Evolutionary conservation across 2,329 filamentous ascomycete genomes (phyloP), one percentile per base, ranked within the genome.

Genomic region (Chaetothyriales sp.): DNA sequence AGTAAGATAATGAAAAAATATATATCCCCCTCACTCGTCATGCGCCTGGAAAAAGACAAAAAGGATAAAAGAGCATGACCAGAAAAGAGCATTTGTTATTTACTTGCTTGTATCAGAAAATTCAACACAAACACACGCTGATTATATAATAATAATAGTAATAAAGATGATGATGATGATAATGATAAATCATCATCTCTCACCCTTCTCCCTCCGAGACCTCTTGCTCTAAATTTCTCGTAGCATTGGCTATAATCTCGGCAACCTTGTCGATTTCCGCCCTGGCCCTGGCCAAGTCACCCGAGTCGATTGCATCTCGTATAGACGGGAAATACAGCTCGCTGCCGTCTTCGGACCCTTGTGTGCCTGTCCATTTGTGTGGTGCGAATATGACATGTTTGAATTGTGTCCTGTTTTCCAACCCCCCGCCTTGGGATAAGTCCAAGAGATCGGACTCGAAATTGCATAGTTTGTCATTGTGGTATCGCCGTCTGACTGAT

Each of bases 311-410:
- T 7, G 83, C 81, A 61, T 95, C 89, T 51, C 86, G 76, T 51
- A 95, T 84, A n/a, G 82, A 83, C 0, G 90, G 90, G 68, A 93
- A 93, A 55, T 78, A 78, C 0, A 77, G 77, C 51, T 77, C 76
- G 28, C 83, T 77, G 10, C 12, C 15, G 5, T 6, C 15, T 57
- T 82, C 77, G 6, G 22, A 25, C 6, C 22, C 22, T 25, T 6
- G 3, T 25, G 3, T 6, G 39, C 76, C 79, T 32, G 81, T 81
- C 83, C 86, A 89, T 2, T 79, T 71, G 61, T 86, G 79, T 0
- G 92, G 92, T 1, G 85, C 90, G 64, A 89, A 94, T 51, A 98
- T 70, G 62, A 93, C 77, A 67, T 95, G 92, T 66, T 93, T 95
- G 74, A 88, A 98, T 68, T 96, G 92, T 4, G 84, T 85, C 57